Evolutionary conservation across 2,329 filamentous ascomycete species (phyloP).

Genomic region (Ceratocystis ficicola): DNA sequence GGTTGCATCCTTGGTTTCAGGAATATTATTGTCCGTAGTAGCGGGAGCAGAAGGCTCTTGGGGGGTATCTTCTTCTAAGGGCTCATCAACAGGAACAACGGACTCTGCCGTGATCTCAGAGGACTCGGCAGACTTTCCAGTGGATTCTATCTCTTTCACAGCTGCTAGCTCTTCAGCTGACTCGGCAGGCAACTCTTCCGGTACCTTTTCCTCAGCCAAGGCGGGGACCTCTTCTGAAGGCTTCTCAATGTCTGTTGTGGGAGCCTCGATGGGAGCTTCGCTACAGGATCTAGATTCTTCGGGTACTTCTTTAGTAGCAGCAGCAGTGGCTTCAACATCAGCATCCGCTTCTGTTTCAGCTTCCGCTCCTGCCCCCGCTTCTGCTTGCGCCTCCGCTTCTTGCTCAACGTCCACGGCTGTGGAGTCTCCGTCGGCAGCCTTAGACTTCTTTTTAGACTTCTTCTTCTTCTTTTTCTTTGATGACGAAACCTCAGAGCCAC

Average conservation of each 20-base stretch:
- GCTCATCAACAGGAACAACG: constrained; percentile 20
- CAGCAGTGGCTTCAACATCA: background rate
- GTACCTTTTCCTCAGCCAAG: constrained; percentile 6
- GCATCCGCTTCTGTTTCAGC: background rate
- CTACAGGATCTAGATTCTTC: constrained; percentile 14
- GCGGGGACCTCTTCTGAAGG: constrained; percentile 21
- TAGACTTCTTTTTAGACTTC: constrained; percentile 18
- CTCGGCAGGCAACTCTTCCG: background rate
- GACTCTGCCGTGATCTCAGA: constrained; percentile 17
- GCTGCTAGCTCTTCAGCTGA: constrained; percentile 15
- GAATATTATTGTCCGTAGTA: constrained; percentile 12
- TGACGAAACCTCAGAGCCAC: background rate
- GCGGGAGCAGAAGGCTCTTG: background rate
- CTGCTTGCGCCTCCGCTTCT: background rate
- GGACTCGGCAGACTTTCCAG: constrained; percentile 8
- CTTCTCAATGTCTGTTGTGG: background rate
- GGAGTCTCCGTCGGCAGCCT: background rate
- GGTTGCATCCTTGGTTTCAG: constrained; percentile 13
- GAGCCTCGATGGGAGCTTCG: constrained; percentile 5
- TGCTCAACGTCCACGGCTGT: background rate
- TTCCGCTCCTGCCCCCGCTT: background rate
- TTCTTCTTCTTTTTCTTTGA: constrained; percentile 17
- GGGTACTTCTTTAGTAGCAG: background rate
- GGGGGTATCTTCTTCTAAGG: constrained; percentile 11
- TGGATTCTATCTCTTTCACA: constrained; percentile 20